phyloP scores from a whole-genome alignment of 2,329 filamentous ascomycete species.

The Aspergillus aculeatus region DNA sequence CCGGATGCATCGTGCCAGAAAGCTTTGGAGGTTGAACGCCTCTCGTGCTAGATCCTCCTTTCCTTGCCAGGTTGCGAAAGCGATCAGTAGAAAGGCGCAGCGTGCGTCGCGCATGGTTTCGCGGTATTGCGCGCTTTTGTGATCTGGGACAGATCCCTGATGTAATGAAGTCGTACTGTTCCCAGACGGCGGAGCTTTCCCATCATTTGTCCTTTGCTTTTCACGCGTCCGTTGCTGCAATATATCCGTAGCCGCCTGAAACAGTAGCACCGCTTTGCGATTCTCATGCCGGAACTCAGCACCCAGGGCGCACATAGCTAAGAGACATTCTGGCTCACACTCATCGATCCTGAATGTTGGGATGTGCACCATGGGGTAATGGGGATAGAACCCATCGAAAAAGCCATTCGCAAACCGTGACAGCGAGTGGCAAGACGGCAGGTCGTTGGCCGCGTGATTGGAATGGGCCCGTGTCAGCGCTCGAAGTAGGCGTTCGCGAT shows the following conservation, averaged over 20 bases:
- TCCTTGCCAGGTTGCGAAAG: slow-evolving; percentile 28
- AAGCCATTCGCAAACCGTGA: slow-evolving; percentile 67
- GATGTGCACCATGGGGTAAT: slow-evolving; percentile 62
- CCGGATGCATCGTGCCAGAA: slow-evolving; percentile 21
- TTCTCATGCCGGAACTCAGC: slow-evolving; percentile 46
- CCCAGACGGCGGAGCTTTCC: slow-evolving; percentile 62
- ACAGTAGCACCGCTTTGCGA: slow-evolving; percentile 12
- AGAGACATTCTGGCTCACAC: slow-evolving; percentile 62
- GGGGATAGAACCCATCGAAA: slow-evolving; percentile 61
- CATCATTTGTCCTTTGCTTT: too few relatives aligned
- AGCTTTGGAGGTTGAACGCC: slow-evolving; percentile 25
- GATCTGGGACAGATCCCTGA: not conserved
- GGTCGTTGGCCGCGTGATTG: slow-evolving; percentile 34
- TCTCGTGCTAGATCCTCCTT: slow-evolving; percentile 21
- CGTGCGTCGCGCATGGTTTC: too few relatives aligned
- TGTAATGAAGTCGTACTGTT: slow-evolving; percentile 30
- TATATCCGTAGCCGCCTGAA: slow-evolving; percentile 48
- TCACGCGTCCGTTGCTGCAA: too few relatives aligned
- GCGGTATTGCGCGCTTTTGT: too few relatives aligned
- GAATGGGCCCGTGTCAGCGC: not conserved
- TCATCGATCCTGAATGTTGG: slow-evolving; percentile 61
- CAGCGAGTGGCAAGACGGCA: slow-evolving; percentile 65
- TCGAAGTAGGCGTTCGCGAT: too few relatives aligned
- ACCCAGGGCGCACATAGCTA: slow-evolving; percentile 62
- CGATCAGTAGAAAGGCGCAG: slow-evolving; percentile 18